These are phyloP conservation scores for Ulota crispa DNA, from an alignment of 225 moss, liverwort and hornwort species.

Conservation along the genomic window DNA sequence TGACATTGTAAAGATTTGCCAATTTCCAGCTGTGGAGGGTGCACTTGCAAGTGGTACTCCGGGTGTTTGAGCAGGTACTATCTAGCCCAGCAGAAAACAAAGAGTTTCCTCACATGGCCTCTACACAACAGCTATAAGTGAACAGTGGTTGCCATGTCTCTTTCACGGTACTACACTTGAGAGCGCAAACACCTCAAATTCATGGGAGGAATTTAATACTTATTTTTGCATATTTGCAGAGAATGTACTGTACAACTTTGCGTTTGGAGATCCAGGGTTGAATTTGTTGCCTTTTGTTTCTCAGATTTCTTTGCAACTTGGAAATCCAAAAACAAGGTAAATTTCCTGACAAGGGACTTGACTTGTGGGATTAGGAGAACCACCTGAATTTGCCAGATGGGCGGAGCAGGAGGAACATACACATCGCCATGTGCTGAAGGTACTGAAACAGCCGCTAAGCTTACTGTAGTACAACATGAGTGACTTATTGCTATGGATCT, in stretches of 20 bases:
- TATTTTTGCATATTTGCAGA: background rate
- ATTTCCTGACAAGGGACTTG: background rate
- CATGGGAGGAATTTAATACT: conserved; percentile 13
- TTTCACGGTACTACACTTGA: conserved; percentile 16
- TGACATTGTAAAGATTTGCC: background rate
- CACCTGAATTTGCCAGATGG: background rate
- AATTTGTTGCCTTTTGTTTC: background rate
- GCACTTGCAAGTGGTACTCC: conserved; percentile 11
- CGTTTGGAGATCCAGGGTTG: background rate
- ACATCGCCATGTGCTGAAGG: background rate
- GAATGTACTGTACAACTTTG: background rate
- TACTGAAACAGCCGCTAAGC: background rate
- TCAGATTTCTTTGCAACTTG: background rate
- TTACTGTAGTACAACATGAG: background rate
- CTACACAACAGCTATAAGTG: conserved; percentile 7
- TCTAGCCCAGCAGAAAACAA: background rate
- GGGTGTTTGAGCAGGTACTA: background rate
- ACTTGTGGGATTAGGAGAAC: background rate
- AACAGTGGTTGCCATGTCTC: conserved; percentile 25
- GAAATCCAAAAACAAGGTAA: background rate
- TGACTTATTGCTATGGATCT: background rate
- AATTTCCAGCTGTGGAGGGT: conserved; percentile 5
- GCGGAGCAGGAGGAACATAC: background rate
- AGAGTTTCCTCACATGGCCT: background rate
- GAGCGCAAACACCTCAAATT: background rate